Evolutionary conservation across 1,139 yeast species (phyloP).

Genomic region (Diutina sp.): DNA sequence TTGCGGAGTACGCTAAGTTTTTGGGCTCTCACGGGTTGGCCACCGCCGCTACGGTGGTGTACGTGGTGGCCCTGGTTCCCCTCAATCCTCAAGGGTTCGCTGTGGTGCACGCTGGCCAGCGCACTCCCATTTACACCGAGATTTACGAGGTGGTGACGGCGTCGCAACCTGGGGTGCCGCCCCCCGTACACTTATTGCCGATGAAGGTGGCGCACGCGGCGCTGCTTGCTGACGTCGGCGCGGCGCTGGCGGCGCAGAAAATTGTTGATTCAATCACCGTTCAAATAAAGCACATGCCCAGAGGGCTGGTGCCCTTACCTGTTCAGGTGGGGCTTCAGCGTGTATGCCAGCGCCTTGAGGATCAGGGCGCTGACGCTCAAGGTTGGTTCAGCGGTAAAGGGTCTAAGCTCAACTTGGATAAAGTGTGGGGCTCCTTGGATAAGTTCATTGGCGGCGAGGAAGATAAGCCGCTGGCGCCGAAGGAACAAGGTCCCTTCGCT

Average conservation of each 20-base stretch:
- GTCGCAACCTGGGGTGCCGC: constrained; percentile 7
- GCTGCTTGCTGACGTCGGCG: constrained; percentile 52
- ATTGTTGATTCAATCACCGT: constrained; percentile 42
- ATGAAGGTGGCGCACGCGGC: constrained; percentile 53
- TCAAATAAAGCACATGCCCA: constrained; percentile 17
- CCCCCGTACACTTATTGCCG: constrained; percentile 41
- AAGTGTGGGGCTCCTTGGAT: constrained; percentile 80
- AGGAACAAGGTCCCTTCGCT: constrained; percentile 53
- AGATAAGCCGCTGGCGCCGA: constrained; percentile 14
- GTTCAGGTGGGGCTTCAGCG: constrained; percentile 21
- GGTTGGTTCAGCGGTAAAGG: constrained; percentile 56
- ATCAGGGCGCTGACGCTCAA: constrained; percentile 25
- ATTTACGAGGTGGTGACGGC: constrained; percentile 48
- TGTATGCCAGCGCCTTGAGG: constrained; percentile 32
- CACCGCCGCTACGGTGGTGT: constrained; percentile 32
- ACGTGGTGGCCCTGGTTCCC: constrained; percentile 37
- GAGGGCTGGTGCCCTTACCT: neutral
- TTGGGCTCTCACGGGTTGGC: constrained; percentile 23
- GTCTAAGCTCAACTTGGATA: constrained; percentile 68
- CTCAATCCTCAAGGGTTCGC: constrained; percentile 18
- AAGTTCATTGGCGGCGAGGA: constrained; percentile 91
- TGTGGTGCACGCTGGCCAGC: constrained; percentile 18
- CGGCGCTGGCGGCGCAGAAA: constrained; percentile 40
- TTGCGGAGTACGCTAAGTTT: constrained; percentile 43
- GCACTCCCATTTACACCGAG: constrained; percentile 39